Evolutionary conservation across 2,329 filamentous ascomycete genomes (phyloP).

Genomic region (Pseudocercospora macadamiae): DNA sequence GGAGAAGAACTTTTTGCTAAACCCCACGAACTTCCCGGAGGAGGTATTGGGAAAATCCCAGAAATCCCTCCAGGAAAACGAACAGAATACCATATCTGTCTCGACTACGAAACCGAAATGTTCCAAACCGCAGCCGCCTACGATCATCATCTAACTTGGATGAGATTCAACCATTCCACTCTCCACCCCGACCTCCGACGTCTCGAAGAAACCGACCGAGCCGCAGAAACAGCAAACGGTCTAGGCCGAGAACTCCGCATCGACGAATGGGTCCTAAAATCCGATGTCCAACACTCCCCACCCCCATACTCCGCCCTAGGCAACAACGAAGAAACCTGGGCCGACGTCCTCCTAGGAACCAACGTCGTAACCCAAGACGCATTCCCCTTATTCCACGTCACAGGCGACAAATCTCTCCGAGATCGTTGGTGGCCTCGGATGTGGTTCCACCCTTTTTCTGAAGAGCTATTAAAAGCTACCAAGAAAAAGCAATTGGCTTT

Average conservation of each 20-base stretch:
- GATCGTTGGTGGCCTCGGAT: slow-evolving; percentile 30
- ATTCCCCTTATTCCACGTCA: slow-evolving; percentile 29
- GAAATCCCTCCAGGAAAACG: slow-evolving; percentile 19
- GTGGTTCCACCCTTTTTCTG: slow-evolving; percentile 30
- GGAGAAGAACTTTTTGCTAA: slow-evolving; percentile 10
- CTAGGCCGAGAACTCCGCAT: slow-evolving; percentile 15
- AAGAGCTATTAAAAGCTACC: slow-evolving; percentile 20
- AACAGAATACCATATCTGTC: slow-evolving; percentile 29
- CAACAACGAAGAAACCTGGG: slow-evolving; percentile 18
- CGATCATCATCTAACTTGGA: slow-evolving; percentile 26
- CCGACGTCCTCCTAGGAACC: slow-evolving; percentile 25
- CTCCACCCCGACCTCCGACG: slow-evolving; percentile 7
- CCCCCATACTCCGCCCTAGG: slow-evolving; percentile 17
- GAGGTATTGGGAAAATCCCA: slow-evolving; percentile 17
- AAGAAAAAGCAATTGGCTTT: neutral
- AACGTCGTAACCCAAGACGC: slow-evolving; percentile 24
- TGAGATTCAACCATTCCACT: slow-evolving; percentile 29
- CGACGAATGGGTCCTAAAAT: slow-evolving; percentile 20
- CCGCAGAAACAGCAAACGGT: slow-evolving; percentile 4
- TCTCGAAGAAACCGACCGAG: neutral
- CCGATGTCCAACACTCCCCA: slow-evolving; percentile 18
- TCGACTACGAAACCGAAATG: slow-evolving; percentile 30
- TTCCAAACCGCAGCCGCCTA: slow-evolving; percentile 30
- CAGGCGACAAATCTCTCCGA: slow-evolving; percentile 27
- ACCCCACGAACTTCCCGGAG: slow-evolving; percentile 6